Conservation (phyloP, 345 rosid species). For the Physaria fendleri region DNA sequence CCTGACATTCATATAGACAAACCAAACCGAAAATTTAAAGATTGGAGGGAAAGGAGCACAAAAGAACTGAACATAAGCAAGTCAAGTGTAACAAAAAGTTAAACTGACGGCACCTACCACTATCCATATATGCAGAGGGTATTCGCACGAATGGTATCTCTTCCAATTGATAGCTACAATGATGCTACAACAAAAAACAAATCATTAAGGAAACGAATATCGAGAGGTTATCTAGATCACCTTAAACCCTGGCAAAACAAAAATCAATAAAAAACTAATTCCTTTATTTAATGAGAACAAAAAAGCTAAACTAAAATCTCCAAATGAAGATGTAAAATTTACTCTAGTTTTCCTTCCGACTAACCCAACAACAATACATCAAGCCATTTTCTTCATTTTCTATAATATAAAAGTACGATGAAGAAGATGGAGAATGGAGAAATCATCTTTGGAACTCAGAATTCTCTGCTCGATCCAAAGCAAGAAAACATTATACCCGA, state of each 20-base stretch:
- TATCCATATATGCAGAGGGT: constrained; percentile 97
- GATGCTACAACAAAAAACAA: constrained; percentile 39
- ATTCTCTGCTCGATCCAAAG: constrained; percentile 18
- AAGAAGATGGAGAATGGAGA: too few relatives aligned
- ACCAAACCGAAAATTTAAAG: background rate
- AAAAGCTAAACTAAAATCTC: background rate
- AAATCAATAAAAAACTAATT: background rate
- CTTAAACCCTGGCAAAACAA: background rate
- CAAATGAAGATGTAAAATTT: background rate
- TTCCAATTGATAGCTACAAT: constrained; percentile 89
- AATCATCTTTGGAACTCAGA: background rate
- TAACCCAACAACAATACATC: background rate
- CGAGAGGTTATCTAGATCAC: background rate
- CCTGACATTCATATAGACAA: constrained; percentile 43
- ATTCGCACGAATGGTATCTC: constrained; percentile 60
- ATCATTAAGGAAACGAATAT: constrained; percentile 23
- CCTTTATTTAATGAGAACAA: background rate
- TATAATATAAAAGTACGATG: background rate
- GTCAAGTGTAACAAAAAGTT: background rate
- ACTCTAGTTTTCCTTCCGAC: background rate
- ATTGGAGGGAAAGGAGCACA: background rate
- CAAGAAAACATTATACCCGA: background rate
- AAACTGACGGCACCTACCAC: constrained; percentile 54
- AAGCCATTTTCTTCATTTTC: background rate
- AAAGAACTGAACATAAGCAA: background rate